Evolutionary conservation across 257 asterid genomes (phyloP), one percentile per base, ranked within the genome.

Genomic region (Nicotiana noctiflora): DNA sequence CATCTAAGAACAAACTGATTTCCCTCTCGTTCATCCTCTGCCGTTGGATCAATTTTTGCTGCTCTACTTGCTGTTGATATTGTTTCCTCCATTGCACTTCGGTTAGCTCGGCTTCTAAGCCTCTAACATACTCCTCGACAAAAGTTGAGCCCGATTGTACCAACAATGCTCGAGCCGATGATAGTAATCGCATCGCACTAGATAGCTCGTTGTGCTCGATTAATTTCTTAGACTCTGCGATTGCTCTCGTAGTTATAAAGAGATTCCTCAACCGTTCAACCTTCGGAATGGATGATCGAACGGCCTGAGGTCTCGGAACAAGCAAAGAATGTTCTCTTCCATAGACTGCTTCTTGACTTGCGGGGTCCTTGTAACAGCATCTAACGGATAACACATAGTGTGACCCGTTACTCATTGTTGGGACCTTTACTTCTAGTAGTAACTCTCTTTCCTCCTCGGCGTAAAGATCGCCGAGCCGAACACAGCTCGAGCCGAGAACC

Each of bases 391-490:
- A 80, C 51, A 92, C 94, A 66, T 89, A 93, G 89, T 91, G 97
- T 2, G 97, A 82, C 82, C 92, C 89, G 56, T 62, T 80, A 49
- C 87, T 61, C 1, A 91, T 76, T 0, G 77, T 40, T 0, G 97
- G 98, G 11, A 93, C 94, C 83, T 90, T 86, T 23, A 95, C 75
- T 81, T 95, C 99, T 6, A 95, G 79, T 0, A 93, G 81, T 1
- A 93, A 57, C 32, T 92, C 94, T 59, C 92, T 90, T 66, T 92
- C 97, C 61, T 95, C 99, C 81, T 90, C 97, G 0, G 97, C 97
- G 81, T 90, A 95, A 0, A 93, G 86, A 84, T 93, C 94, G 0
- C 98, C 97, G 1, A 93, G 88, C 18, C 93, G 89, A 79, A 92
- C 76, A 60, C 89, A 91, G 34, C 82, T 84, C 19, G 94, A 81